Evolutionary conservation across 352 stramenopile species (phyloP), one percentile per base, ranked within the genome.

Genomic region (Phytophthora fragariaefolia): DNA sequence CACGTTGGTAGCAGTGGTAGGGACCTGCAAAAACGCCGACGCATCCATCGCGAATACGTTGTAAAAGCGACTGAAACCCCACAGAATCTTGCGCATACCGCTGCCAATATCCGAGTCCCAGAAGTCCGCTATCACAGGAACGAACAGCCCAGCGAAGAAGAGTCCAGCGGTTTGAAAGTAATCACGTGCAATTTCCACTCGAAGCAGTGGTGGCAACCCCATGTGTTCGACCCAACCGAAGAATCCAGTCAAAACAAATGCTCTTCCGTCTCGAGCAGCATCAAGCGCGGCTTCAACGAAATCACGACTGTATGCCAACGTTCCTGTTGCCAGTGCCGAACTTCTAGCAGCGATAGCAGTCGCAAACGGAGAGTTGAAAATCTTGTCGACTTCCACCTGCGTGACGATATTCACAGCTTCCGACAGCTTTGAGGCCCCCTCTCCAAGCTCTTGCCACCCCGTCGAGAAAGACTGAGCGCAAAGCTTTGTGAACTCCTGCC

Each of bases 41-140:
- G 24, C 40, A 17, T 47, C 40, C 40, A 47, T 18, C 12, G n/a
- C 40, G 40, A 47, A 47, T 8, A 47, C 40, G 40, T 47, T 18
- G 40, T 47, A 47, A 9, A 47, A 47, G n/a, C 40, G 40, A 23
- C 40, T 47, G 9, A 47, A 47, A 4, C 40, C 40, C 40, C 40
- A 47, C 40, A 47, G 40, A 47, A 47, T 47, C n/a, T 47, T 24
- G 18, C 40, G 40, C 40, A 47, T 47, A 24, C 13, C 13, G 40
- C 8, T 47, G 18, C 40, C 40, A 6, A 47, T 47, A 13, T 47
- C 40, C 2, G 40, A 9, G 18, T 24, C 40, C 40, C n/a, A 47
- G 7, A 47, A 24, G 18, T 47, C 23, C n/a, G 18, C 8, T 7
- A 24, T 47, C 40, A 47, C 40, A 7, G 40, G 40, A 8, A 47